A percentile compares a stretch with the other conserved stretches of the same genome.
Conservation (phyloP, 2,329 filamentous ascomycete genomes). For the Fusarium redolens region DNA sequence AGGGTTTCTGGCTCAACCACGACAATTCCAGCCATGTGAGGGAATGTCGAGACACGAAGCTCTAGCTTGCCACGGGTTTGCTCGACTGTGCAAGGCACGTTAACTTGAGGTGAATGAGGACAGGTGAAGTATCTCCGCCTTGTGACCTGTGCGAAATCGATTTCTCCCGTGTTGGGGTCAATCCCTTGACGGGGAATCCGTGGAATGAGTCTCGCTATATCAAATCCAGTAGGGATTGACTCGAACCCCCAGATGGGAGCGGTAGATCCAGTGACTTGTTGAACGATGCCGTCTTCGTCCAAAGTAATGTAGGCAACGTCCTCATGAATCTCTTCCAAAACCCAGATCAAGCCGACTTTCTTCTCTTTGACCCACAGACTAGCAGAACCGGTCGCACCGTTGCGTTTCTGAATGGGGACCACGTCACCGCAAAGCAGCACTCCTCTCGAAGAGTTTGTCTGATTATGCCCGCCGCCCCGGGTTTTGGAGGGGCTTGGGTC, state of each 20-base stretch:
- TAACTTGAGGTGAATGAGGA: slow-evolving; percentile 78
- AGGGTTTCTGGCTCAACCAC: slow-evolving; percentile 85
- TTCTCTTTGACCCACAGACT: slow-evolving; percentile 99
- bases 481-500: slow-evolving; percentile 67
- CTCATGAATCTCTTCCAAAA: slow-evolving; percentile 96
- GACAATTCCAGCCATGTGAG: slow-evolving; percentile 96
- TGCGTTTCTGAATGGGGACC: slow-evolving; percentile 96
- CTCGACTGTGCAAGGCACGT: slow-evolving; percentile 86
- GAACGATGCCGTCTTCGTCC: slow-evolving; percentile 81
- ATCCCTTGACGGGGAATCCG: slow-evolving; percentile 82
- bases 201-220: slow-evolving; percentile 83
- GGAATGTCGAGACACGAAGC: slow-evolving; percentile 90
- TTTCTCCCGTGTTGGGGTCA: slow-evolving; percentile 74
- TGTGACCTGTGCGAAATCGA: slow-evolving; percentile 81
- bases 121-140: slow-evolving; percentile 86
- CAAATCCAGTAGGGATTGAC: slow-evolving; percentile 72
- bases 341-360: slow-evolving; percentile 92
- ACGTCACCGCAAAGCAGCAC: slow-evolving; percentile 96
- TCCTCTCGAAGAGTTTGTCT: slow-evolving; percentile 81
- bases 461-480: slow-evolving; percentile 68
- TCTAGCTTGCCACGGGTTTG: slow-evolving; percentile 75
- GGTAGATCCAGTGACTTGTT: slow-evolving; percentile 78
- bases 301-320: slow-evolving; percentile 83
- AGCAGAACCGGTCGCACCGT: slow-evolving; percentile 89
- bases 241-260: slow-evolving; percentile 87